Evolutionary conservation across 441 rosid species (phyloP).

Genomic region (Erodium texanum): DNA sequence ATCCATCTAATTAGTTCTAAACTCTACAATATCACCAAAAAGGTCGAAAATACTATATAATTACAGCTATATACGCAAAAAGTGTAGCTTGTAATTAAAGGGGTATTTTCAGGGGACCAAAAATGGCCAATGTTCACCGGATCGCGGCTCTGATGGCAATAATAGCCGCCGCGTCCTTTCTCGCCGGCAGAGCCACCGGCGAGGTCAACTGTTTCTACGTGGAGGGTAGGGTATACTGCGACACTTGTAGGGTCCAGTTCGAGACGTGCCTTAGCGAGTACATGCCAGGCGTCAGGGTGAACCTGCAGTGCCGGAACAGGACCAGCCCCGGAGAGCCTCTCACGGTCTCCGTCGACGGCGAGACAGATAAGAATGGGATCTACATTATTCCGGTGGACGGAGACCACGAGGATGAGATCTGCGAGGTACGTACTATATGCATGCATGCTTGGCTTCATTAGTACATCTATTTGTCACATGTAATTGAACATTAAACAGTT

Average conservation of each 20-base stretch:
- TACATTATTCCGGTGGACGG: conserved; percentile 25
- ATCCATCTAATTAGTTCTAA: too few relatives aligned
- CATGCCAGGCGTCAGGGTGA: conserved; percentile 28
- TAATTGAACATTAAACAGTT: too few relatives aligned
- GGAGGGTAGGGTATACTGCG: conserved; percentile 44
- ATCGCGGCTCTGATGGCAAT: neutral
- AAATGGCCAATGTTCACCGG: neutral
- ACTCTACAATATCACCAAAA: too few relatives aligned
- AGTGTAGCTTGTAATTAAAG: neutral
- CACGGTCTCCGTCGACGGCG: conserved; percentile 15
- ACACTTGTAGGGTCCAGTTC: conserved; percentile 42
- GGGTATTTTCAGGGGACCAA: too few relatives aligned
- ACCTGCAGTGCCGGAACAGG: conserved; percentile 27
- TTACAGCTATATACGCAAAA: neutral
- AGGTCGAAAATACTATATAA: too few relatives aligned
- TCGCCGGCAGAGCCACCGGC: conserved; percentile 22
- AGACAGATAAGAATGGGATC: conserved; percentile 21
- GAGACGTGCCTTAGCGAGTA: conserved; percentile 25
- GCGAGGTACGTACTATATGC: conserved; percentile 20
- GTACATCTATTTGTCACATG: too few relatives aligned
- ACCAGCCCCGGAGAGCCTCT: neutral
- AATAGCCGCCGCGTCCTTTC: conserved; percentile 8
- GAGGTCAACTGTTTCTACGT: conserved; percentile 10
- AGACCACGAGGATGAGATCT: conserved; percentile 39
- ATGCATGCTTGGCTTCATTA: too few relatives aligned